Base-by-base conservation (phyloP, 805 yeast genomes). In the Candida manassasensis region DNA sequence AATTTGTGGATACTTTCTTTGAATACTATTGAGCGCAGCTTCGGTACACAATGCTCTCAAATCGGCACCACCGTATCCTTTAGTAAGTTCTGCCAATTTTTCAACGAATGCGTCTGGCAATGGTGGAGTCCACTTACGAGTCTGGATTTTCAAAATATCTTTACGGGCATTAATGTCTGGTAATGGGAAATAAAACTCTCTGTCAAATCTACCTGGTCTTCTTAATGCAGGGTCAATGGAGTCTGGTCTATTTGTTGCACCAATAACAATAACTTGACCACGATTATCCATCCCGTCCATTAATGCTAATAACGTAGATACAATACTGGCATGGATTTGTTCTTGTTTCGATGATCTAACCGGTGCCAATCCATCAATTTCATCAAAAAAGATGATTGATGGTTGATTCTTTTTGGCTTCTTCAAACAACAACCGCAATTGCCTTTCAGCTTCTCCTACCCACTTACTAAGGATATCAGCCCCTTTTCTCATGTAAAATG, bases 261-360 rank as follows among this genome's bases (percentile, higher is more conserved):
- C 98, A 48, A 93, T 89, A 2, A 93, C 96, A 44, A 93, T 90
- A 13, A 93, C 97, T 55, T 93, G 97, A 6, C 98, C 98, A 55
- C 97, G 77, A 48, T 88, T 88, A 56, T 90, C 97, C 97, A 93
- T 93, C 49, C 98, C 98, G 59, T 93, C 98, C 98, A 93, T 93
- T 35, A 93, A 65, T 0, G 98, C 97, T 44, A 93, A 73, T 50
- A 93, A 64, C 0, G 98, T 93, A 4, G 97, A 88, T 2, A 93
- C 98, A 40, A 93, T 93, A 43, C 95, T 84, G 3, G 98, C 96
- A 59, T 93, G 98, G 40, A 93, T 93, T 60, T 93, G 99, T 57
- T 93, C 99, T 60, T 93, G 99, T 45, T 90, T 90, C 0, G 97
- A 85, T 0, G 96, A 85, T 56, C 99, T 75, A 3, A 93, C 98